phyloP scores from a whole-genome alignment of 2,329 filamentous ascomycete genomes.

The Botrytis sinoallii region DNA sequence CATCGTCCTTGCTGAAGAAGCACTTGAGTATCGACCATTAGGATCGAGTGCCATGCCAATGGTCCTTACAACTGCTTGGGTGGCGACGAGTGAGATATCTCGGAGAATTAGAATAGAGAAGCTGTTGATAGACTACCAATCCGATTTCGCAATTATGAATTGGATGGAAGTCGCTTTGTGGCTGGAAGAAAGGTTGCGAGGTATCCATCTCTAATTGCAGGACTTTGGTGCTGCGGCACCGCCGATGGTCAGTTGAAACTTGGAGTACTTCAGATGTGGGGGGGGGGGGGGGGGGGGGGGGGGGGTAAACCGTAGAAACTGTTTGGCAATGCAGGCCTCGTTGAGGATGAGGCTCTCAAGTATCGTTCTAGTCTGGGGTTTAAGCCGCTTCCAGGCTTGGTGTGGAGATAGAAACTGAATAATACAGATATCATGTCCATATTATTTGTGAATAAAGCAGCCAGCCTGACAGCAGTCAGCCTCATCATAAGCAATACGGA shows the following conservation, averaged over 20 bases:
- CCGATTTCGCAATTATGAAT: neutral
- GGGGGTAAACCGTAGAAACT: neutral
- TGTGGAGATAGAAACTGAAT: neutral
- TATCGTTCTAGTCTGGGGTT: neutral
- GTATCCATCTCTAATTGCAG: neutral
- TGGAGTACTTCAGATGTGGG: neutral
- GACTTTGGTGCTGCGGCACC: neutral
- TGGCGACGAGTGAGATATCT: neutral
- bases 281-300: too few species aligned
- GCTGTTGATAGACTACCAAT: neutral
- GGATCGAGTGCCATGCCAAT: neutral
- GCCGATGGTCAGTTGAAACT: neutral
- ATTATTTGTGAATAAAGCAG: neutral
- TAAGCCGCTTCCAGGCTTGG: rapidly evolving
- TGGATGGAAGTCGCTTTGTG: slow-evolving; percentile 1
- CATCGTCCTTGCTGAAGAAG: neutral
- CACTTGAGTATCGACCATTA: neutral
- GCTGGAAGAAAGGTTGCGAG: neutral
- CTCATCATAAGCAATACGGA: neutral
- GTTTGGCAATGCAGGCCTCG: too few species aligned
- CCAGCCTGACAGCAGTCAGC: rapidly evolving
- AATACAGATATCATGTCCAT: too few species aligned
- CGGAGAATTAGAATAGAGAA: neutral
- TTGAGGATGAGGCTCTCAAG: neutral
- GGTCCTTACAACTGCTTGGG: neutral